phyloP scores from a whole-genome alignment of 768 basidiomycete species.

The Mycena leptocephala region DNA sequence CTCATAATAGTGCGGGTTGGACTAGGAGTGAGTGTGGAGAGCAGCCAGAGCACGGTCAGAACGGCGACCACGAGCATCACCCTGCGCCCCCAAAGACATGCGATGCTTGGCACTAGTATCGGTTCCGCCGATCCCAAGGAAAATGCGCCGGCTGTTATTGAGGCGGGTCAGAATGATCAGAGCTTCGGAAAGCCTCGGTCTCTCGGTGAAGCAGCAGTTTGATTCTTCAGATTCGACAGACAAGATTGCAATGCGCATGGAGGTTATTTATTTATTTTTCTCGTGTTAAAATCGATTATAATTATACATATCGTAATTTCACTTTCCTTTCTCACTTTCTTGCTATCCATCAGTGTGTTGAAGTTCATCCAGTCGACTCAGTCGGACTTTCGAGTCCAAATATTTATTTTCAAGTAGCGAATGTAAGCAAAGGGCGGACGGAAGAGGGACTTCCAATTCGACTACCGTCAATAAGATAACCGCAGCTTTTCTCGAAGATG shows the following conservation, averaged over 20 bases:
- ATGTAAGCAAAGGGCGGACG: too few relatives aligned
- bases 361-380: too few relatives aligned
- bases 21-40: slow-evolving; percentile 37
- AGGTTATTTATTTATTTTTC: not conserved
- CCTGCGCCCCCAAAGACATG: not conserved
- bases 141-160: not conserved
- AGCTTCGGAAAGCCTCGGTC: not conserved
- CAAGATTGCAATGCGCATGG: not conserved
- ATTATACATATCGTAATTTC: not conserved
- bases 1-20: slow-evolving; percentile 52
- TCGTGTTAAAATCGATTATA: not conserved
- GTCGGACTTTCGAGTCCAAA: too few relatives aligned
- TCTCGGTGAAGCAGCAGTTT: not conserved
- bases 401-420: too few relatives aligned
- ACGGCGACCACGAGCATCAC: not conserved
- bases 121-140: not conserved
- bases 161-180: not conserved
- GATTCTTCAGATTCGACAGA: not conserved
- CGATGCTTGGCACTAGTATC: not conserved
- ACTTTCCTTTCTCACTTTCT: too few relatives aligned
- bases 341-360: too few relatives aligned
- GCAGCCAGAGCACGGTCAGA: not conserved
- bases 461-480: too few relatives aligned
- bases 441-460: too few relatives aligned
- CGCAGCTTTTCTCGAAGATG: too few relatives aligned